Evolutionary conservation across 2,329 filamentous ascomycete genomes (phyloP), one percentile per base, ranked within the genome.

Genomic region (Lecanicillium sp.): DNA sequence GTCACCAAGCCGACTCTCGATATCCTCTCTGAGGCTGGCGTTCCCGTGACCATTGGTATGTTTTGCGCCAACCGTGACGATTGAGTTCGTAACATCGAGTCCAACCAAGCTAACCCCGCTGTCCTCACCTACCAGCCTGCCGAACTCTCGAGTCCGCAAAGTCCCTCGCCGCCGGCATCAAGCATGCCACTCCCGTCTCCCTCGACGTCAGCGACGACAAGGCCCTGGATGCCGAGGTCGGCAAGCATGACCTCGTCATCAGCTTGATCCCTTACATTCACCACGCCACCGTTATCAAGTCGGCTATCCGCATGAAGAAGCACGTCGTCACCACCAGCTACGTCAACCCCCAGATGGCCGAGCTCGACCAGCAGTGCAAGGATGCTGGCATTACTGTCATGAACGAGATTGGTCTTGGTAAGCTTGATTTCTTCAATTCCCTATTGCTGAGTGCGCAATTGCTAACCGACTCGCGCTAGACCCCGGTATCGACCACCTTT

Each of bases 301-400:
- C 84, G 27, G 90, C 88, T 47, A 96, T 97, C 66, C 78, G 82
- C 55, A 77, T 82, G 55, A 96, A 95, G 84, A 95, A 90, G 76
- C 71, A 97, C 69, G 88, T 97, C 44, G 89, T 97, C 56, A 96
- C 90, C 43, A 96, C 90, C 20, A 87, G 80, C 49, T 97, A 97
- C 59, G 85, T 95, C 50, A 94, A 86, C 4, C 87, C 87, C 4
- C 86, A 87, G 48, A 96, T 96, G 88, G 65, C 82, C 67, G 90
- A 89, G 69, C 79, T 97, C 36, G 84, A 96, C 55, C 71, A 80
- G 53, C 70, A 83, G 52, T 79, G 76, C 60, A 94, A 95, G 74
- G 84, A 83, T 46, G 90, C 90, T 14, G 89, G 88, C 45, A 96
- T 96, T 59, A 94, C 87, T 10, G 89, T 96, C 58, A 89, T 96